These are phyloP conservation scores for Leucosporidium yakuticum DNA, from an alignment of 768 basidiomycete genomes.

Conservation along the genomic window DNA sequence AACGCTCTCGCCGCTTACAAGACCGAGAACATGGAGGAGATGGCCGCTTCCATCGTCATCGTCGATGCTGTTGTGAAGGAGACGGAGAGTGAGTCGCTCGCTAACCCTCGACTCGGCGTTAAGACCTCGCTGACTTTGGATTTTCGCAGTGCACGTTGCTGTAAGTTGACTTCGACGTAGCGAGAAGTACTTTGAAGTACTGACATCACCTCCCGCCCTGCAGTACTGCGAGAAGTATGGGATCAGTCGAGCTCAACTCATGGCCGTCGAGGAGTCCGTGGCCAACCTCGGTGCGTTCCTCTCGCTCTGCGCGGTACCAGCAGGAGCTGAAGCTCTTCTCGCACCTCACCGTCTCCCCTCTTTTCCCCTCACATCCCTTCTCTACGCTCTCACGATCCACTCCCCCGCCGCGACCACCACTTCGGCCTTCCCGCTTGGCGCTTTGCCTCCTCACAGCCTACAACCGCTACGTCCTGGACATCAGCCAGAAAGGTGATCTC, in stretches of 20 bases:
- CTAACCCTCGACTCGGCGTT: background rate
- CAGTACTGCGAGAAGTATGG: conserved; percentile 66
- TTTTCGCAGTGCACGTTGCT: conserved; percentile 3
- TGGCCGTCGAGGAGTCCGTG: conserved; percentile 56
- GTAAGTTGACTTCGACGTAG: too few species aligned
- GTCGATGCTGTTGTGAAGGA: conserved; percentile 64
- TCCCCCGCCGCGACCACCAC: too few species aligned
- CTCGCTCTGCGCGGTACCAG: too few species aligned
- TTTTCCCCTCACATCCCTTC: too few species aligned
- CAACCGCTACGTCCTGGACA: conserved; percentile 75
- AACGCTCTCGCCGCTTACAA: conserved; percentile 76
- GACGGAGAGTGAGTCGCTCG: conserved; percentile 55
- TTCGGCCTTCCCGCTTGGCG: too few species aligned
- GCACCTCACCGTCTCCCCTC: too few species aligned
- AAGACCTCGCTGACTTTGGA: background rate
- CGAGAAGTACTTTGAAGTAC: too few species aligned
- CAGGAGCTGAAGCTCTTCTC: too few species aligned
- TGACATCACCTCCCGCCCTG: background rate
- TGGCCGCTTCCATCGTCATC: conserved; percentile 59
- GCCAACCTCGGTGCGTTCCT: conserved; percentile 51
- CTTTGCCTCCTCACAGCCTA: conserved; percentile 56
- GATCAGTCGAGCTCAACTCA: conserved; percentile 53
- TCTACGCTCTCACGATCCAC: too few species aligned
- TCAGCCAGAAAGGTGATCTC: conserved; percentile 69
- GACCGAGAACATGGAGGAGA: conserved; percentile 58